Conservation (phyloP, 1,139 yeast genomes). For the Blastobotrys buckinghamii region DNA sequence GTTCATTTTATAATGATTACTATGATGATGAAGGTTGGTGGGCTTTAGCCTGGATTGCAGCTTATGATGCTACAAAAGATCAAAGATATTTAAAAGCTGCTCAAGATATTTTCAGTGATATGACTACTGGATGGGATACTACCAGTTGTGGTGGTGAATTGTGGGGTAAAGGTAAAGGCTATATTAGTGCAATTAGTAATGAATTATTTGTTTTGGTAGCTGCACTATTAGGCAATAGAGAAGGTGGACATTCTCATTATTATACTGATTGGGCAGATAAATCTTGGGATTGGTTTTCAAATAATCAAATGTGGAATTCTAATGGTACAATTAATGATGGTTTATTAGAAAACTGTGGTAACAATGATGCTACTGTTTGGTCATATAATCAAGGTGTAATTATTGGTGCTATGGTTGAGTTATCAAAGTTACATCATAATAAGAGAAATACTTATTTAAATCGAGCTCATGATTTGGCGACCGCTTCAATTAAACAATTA, state of each 20-base stretch:
- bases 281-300: slow-evolving; percentile 17
- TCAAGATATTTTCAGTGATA: background rate
- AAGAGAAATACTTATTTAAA: slow-evolving; percentile 6
- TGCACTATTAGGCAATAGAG: slow-evolving; percentile 16
- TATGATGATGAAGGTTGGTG: slow-evolving; percentile 22
- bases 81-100: slow-evolving; percentile 10
- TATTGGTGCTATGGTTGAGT: slow-evolving; percentile 18
- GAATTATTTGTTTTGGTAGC: slow-evolving; percentile 16
- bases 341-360: slow-evolving; percentile 13
- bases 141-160: background rate
- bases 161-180: slow-evolving; percentile 2
- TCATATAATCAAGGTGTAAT: slow-evolving; percentile 21
- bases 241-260: slow-evolving; percentile 1
- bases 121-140: background rate
- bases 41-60: slow-evolving; percentile 19
- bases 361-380: slow-evolving; percentile 17
- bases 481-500: slow-evolving; percentile 13
- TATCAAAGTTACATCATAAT: slow-evolving; percentile 9
- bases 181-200: slow-evolving; percentile 10
- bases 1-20: slow-evolving; percentile 15
- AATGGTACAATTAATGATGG: slow-evolving; percentile 17
- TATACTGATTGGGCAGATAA: slow-evolving; percentile 18
- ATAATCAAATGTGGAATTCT: slow-evolving; percentile 14
- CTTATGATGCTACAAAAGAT: slow-evolving; percentile 15
- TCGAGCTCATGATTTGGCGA: slow-evolving; percentile 15